A percentile compares a stretch with the other conserved stretches of the same genome.
These are phyloP conservation scores for Psilocybe sp. DNA, from an alignment of 768 basidiomycete genomes.

Conservation along the genomic window DNA sequence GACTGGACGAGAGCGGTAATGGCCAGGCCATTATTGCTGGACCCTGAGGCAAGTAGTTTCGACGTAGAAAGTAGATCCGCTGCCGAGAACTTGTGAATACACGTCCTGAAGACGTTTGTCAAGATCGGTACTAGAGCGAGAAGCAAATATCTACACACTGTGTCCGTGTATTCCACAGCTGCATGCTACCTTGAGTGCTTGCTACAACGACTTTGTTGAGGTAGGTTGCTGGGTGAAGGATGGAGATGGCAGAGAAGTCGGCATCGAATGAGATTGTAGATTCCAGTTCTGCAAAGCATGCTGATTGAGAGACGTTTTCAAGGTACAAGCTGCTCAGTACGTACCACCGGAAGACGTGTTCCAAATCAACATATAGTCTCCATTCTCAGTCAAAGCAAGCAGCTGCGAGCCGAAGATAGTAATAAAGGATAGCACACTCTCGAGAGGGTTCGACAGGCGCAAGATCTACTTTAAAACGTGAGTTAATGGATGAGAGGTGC, in stretches of 20 bases:
- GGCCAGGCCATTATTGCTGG: conserved; percentile 32
- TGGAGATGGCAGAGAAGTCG: conserved; percentile 78
- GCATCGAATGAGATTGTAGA: conserved; percentile 75
- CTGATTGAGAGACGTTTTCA: too few species aligned
- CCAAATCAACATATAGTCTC: conserved; percentile 77
- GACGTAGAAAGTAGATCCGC: conserved; percentile 46
- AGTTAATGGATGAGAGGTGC: conserved; percentile 2
- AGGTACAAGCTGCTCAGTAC: too few species aligned
- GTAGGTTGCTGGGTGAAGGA: conserved; percentile 95
- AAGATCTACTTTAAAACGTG: conserved; percentile 39
- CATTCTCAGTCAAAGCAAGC: conserved; percentile 77
- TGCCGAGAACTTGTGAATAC: conserved; percentile 76
- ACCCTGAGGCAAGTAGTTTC: conserved; percentile 22
- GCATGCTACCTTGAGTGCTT: conserved; percentile 76
- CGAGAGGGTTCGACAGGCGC: conserved; percentile 64
- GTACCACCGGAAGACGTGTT: conserved; percentile 59
- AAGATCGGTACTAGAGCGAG: background rate
- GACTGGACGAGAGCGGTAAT: conserved; percentile 86
- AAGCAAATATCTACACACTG: conserved; percentile 38
- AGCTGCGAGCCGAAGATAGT: conserved; percentile 80
- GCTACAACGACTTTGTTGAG: conserved; percentile 91
- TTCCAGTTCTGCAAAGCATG: conserved; percentile 47
- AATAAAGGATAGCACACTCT: conserved; percentile 56
- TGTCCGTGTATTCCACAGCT: conserved; percentile 93
- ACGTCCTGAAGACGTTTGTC: conserved; percentile 64